Evolutionary conservation across 352 stramenopile species (phyloP), one percentile per base, ranked within the genome.

Genomic region (Pythium oligandrum): DNA sequence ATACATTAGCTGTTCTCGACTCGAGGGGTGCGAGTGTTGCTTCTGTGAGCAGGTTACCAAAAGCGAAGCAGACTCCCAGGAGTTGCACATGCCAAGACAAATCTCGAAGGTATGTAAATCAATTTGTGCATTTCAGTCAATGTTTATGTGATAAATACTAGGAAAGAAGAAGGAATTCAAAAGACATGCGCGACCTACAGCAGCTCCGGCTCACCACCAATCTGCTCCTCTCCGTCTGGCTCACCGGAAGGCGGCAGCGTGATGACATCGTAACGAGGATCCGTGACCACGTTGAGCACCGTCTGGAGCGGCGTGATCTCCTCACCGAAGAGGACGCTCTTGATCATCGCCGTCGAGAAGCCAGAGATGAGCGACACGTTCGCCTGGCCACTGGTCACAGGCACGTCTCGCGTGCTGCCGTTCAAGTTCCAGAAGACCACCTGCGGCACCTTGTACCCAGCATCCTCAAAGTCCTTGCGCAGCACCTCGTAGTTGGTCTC

Each of bases 371-470:
- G 61, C 39, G 70, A 74, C 38, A 80, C 73, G 30, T 71, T 73
- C 10, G 70, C 64, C 40, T 70, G 44, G 26, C 64, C 60, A 26
- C 49, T 61, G 44, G 68, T 56, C 4, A 47, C 50, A 3, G 70
- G 70, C 11, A 74, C 43, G 55, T 83, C 73, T 4, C 33, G 59
- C n/a, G 49, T 57, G 0, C 36, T 51, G 17, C 73, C 70, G 33
- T 80, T 77, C 32, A 90, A 61, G 58, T 93, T 90, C 82, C 82
- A 93, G 52, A 88, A 90, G 8, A 88, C 71, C 5, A 93, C 50
- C 35, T 83, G 65, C n/a, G 79, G 82, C 31, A 82, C 61, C 1
- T 50, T 44, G 58, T 71, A 90, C 35, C 61, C 66, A 1, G 57
- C 55, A 3, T 34, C 50, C 31, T 53, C 50, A 45, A 76, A 83